Evolutionary conservation across 345 rosid genomes (phyloP), one percentile per base, ranked within the genome.

Genomic region (Microcos paniculata): DNA sequence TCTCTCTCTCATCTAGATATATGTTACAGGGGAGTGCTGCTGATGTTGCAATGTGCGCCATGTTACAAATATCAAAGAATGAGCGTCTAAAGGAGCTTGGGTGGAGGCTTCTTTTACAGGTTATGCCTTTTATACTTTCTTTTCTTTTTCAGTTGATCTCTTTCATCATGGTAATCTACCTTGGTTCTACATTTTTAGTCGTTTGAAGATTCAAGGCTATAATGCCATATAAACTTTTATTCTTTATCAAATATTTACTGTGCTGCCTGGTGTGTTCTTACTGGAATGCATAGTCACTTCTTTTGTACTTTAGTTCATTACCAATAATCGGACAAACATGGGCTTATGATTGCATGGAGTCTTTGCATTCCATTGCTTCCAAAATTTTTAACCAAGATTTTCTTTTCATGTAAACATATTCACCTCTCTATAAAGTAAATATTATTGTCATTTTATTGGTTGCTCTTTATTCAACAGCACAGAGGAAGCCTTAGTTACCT

Each of bases 1-100:
- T 62, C 65, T 15, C 21, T 31, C 58, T 30, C 59, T 49, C 18
- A 69, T 69, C 28, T 49, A 24, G 70, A 15, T 70, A 62, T 52
- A 57, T 76, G 42, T 10, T 59, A 73, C 94, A 94, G 98, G 98
- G 98, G 70, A 94, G 98, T 86, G 98, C 98, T 49, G 98, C 98
- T 79, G 97, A 94, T 81, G 98, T 94, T 73, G 98, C 98, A 62
- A 94, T 91, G 95, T 91, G 97, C 70, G 98, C 98, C 28, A 94
- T 94, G 98, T 73, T 94, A 76, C 88, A 88, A 82, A 92, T 94
- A 87, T 81, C 90, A n/a, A 84, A 62, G 66, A 90, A 94, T 76
- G 69, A 70, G 53, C 77, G 62, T 23, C 80, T 94, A 74, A 84
- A 87, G 78, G 89, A 90, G 63, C 93, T 94, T 61, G 98, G 98